Base-by-base conservation (phyloP, 2,329 filamentous ascomycete genomes). In the Pseudomassariella vexata region DNA sequence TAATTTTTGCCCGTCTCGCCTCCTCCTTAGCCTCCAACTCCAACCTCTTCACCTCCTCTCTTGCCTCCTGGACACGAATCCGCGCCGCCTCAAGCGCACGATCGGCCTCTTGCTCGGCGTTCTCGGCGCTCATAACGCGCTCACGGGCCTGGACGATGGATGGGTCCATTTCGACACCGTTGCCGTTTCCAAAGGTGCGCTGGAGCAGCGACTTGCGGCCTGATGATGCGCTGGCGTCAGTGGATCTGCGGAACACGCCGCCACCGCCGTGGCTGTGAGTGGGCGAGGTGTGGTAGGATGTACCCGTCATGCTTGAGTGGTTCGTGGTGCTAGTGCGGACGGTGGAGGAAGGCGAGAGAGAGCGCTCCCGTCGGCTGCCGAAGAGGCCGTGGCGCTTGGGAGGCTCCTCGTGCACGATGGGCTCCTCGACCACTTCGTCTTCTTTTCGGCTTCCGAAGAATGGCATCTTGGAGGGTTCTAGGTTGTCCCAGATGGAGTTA, bases 1-100 rank as follows among this genome's bases (percentile, higher is more conserved):
- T 84, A 31, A 83, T 73, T 67, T 76, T 80, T 2, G 79, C 79
- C 24, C 70, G 55, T 15, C 78, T 62, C 2, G 79, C 73, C 49
- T 82, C 76, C 56, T 81, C 77, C 45, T 66, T 67, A 2, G 79
- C 79, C 59, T 85, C 81, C 31, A 66, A 53, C 62, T 84, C 80
- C 4, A 85, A 57, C 10, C 65, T 57, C 58, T 69, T 73, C 3
- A 82, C 75, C 39, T 83, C 70, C 27, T 78, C 77, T 19, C 73
- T 63, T 0, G 81, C 80, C 42, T 81, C 75, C 17, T 69, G 65
- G 1, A 82, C 80, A 2, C 72, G 70, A 19, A 64, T 47, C 32
- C 73, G 64, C 0, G 79, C 78, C 7, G 72, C 65, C 8, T 70
- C 62, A 10, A 83, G 55, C 0, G 79, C 81, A 3, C 70, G 64